Conservation (phyloP, 2,329 filamentous ascomycete genomes). For the Eurotiales sp. region DNA sequence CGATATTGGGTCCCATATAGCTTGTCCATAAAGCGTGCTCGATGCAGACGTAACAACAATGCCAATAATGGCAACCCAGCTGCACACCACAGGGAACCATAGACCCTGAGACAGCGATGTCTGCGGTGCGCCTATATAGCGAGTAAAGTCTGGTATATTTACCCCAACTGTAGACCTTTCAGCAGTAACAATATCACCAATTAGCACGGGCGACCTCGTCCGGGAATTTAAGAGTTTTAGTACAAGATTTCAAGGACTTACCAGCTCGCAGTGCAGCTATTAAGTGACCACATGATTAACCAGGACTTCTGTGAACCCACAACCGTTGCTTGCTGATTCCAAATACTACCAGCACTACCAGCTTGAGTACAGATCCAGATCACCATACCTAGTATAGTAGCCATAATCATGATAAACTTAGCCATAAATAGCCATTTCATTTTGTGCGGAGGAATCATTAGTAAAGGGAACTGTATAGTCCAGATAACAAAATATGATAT, state of each 20-base stretch:
- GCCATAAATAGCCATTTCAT: slow-evolving; percentile 1
- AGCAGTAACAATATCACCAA: background rate
- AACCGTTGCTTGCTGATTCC: background rate
- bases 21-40: slow-evolving; percentile 21
- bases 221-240: no score
- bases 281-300: background rate
- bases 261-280: background rate
- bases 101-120: slow-evolving; percentile 15
- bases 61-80: slow-evolving; percentile 29
- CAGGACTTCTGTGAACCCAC: background rate
- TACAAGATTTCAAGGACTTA: background rate
- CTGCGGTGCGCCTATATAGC: slow-evolving; percentile 15
- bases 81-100: slow-evolving; percentile 8
- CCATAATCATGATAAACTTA: background rate
- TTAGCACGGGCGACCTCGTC: no score
- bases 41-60: slow-evolving; percentile 43
- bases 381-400: background rate
- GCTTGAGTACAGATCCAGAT: slow-evolving; percentile 1
- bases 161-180: no score
- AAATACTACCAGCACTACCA: background rate
- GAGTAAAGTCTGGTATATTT: slow-evolving; percentile 21
- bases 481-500: slow-evolving; percentile 1
- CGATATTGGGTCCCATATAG: slow-evolving; percentile 28
- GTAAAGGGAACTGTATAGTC: background rate
- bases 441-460: slow-evolving; percentile 1